Evolutionary conservation across 768 basidiomycete genomes (phyloP).

Genomic region (Trametes cinnabarina): DNA sequence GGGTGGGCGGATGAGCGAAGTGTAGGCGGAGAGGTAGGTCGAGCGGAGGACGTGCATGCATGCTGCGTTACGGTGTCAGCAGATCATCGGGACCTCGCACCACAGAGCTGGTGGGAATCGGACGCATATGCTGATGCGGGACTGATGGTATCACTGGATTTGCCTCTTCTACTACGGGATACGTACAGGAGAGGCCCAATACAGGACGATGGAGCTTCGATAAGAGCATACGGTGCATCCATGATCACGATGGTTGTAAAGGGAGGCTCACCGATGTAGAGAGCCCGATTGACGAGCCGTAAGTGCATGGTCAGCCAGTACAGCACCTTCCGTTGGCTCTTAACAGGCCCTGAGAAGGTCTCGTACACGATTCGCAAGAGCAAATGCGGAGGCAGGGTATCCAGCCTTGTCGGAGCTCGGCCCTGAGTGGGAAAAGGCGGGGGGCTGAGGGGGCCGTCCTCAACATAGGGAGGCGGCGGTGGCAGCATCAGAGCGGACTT

Average conservation of each 20-base stretch:
- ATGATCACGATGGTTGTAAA: not conserved
- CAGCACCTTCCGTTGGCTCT: slow-evolving; percentile 62
- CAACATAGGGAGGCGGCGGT: slow-evolving; percentile 39
- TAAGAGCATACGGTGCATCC: not conserved
- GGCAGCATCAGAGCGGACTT: slow-evolving; percentile 34
- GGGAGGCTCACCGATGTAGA: slow-evolving; percentile 59
- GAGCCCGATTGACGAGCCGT: slow-evolving; percentile 59
- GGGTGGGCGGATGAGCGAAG: slow-evolving; percentile 56
- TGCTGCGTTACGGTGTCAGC: slow-evolving; percentile 36
- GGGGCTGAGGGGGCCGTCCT: slow-evolving; percentile 25
- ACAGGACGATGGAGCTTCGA: slow-evolving; percentile 2
- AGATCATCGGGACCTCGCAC: not conserved
- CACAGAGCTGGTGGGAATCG: too few species aligned
- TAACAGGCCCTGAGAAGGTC: slow-evolving; percentile 53
- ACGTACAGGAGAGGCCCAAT: slow-evolving; percentile 4
- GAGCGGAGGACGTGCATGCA: slow-evolving; percentile 82
- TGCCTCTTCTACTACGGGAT: not conserved
- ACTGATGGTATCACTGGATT: not conserved
- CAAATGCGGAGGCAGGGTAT: slow-evolving; percentile 55
- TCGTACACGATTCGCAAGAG: slow-evolving; percentile 67
- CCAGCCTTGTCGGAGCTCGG: slow-evolving; percentile 23
- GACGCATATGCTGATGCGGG: not conserved
- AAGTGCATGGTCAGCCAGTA: slow-evolving; percentile 68
- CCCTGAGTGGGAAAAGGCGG: slow-evolving; percentile 36
- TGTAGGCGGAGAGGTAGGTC: slow-evolving; percentile 68